Evolutionary conservation across 202 grass and related monocot species (phyloP), one percentile per base, ranked within the genome.

Genomic region (Hordeum pubiflorum): DNA sequence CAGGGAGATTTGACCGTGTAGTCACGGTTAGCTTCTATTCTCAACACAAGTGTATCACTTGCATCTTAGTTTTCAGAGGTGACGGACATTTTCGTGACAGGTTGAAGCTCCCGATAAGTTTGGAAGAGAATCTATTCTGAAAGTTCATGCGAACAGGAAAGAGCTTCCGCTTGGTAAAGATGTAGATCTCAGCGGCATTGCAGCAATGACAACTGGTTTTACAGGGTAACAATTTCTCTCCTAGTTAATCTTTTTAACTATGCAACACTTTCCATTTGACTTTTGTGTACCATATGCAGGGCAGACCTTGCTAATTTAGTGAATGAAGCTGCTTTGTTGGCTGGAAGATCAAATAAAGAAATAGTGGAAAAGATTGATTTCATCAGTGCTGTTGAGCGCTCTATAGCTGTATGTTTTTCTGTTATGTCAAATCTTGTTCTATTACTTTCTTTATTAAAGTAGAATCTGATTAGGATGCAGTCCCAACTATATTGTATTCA

Each of bases 281-380:
- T 87, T 75, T 38, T 76, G 69, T 84, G 58, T 72, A 79, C 44
- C 74, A 36, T 84, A 74, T 94, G 80, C 96, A 99, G 96, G 85
- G 96, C 96, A 79, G 96, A 96, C 78, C 89, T 99, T 83, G 96
- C 96, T 74, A 99, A 99, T 88, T 88, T 99, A 85, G 96, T 99
- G 63, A 99, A 99, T 79, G 96, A 99, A 92, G 96, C 96, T 83
- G 96, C 96, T 83, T 87, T 99, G 83, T 79, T 99, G 81, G 96
- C 96, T 77, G 96, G 96, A 38, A 89, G 96, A 85, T 64, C 55
- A 87, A 93, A 77, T 82, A 99, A 99, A 91, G 88, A 96, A 89
- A 72, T 90, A 69, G 96, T 99, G 72, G 96, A 99, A 88, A 99
- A 88, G 78, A 87, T 99, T 74, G 96, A 99, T 69, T 99, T 99